These are phyloP conservation scores for Litsea cubeba DNA, from an alignment of 164 flowering plant species.

Conservation along the genomic window DNA sequence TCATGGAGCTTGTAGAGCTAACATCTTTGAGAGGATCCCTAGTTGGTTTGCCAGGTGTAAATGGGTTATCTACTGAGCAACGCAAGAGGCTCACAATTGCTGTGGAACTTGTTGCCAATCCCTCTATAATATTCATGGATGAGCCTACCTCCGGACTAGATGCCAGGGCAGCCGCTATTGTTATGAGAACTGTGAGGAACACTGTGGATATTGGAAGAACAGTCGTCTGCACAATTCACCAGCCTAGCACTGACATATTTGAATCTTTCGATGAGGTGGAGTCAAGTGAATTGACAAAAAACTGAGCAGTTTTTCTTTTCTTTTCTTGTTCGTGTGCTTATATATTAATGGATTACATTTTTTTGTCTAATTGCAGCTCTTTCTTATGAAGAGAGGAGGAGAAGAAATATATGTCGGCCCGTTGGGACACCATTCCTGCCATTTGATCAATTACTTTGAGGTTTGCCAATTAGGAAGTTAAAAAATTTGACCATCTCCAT, in stretches of 20 bases:
- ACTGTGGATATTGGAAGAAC: slow-evolving; percentile 55
- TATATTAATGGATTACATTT: neutral
- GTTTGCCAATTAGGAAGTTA: slow-evolving; percentile 11
- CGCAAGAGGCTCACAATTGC: slow-evolving; percentile 52
- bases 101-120: slow-evolving; percentile 60
- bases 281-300: neutral
- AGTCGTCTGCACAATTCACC: slow-evolving; percentile 53
- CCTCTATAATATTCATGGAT: slow-evolving; percentile 58
- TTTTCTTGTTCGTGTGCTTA: neutral
- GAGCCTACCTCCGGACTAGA: slow-evolving; percentile 62
- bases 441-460: slow-evolving; percentile 40
- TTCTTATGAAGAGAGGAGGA: slow-evolving; percentile 42
- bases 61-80: slow-evolving; percentile 53
- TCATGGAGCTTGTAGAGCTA: slow-evolving; percentile 55
- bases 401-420: slow-evolving; percentile 44
- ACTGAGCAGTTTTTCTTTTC: too few species aligned
- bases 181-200: slow-evolving; percentile 56
- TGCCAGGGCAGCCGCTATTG: slow-evolving; percentile 57
- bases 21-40: slow-evolving; percentile 30
- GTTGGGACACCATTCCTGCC: slow-evolving; percentile 31
- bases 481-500: neutral
- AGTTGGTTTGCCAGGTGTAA: slow-evolving; percentile 44
- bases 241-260: slow-evolving; percentile 55
- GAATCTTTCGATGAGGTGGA: slow-evolving; percentile 52
- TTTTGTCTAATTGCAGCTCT: slow-evolving; percentile 21